Conservation (phyloP, 192 early-diverging fungal genomes). For the Pilobolus umbonatus region DNA sequence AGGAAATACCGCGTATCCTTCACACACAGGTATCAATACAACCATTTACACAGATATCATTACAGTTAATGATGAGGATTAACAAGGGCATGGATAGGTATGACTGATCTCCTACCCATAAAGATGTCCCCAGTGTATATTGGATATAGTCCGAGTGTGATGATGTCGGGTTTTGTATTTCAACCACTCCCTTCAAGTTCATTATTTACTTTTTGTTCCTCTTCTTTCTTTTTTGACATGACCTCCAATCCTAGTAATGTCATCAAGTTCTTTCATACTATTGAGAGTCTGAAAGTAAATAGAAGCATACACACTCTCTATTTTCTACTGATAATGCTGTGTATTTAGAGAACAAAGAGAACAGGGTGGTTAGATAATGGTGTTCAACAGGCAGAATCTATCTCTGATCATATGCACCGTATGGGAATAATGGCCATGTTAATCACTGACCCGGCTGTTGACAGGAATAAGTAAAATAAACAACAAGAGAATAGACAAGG, state of each 20-base stretch:
- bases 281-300: conserved; percentile 76
- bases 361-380: conserved; percentile 86
- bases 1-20: no score
- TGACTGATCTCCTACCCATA: no score
- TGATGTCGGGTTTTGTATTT: no score
- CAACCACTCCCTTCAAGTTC: no score
- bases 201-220: no score
- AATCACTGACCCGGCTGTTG: conserved; percentile 62
- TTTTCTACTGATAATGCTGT: not conserved
- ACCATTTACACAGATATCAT: no score
- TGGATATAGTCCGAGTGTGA: no score
- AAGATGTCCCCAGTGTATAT: no score
- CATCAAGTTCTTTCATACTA: conserved; percentile 72
- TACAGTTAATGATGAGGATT: no score
- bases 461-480: conserved; percentile 47
- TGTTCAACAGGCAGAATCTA: conserved; percentile 73
- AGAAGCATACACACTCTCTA: not conserved
- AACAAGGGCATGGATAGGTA: no score
- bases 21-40: no score
- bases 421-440: conserved; percentile 89
- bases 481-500: not conserved
- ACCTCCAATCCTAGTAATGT: conserved; percentile 33
- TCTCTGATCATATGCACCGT: conserved; percentile 94
- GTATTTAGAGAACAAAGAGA: conserved; percentile 73
- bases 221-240: no score